Evolutionary conservation across 139 green algal species (phyloP).

Genomic region (Volvox reticuliferus): DNA sequence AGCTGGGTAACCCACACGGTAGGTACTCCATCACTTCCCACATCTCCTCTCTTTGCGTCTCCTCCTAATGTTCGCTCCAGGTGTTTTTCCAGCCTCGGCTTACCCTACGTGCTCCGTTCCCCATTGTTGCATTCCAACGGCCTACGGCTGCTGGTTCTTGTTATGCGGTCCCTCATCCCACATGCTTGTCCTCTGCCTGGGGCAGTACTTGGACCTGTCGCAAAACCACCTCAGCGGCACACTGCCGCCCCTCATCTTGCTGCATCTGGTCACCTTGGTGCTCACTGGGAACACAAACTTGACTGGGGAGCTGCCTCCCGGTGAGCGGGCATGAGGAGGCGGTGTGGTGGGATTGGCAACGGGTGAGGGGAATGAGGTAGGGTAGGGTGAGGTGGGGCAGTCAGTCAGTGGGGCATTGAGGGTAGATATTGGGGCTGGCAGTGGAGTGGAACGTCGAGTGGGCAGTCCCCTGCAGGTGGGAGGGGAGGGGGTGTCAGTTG

Average conservation of each 20-base stretch:
- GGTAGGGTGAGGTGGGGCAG: neutral
- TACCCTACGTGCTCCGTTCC: too few relatives aligned
- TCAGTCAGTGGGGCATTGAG: too few relatives aligned
- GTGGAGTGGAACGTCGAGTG: too few relatives aligned
- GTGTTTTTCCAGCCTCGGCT: neutral
- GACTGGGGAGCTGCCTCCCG: neutral
- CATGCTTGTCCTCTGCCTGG: neutral
- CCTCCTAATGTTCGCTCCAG: neutral
- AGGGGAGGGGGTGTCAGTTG: too few relatives aligned
- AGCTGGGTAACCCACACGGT: too few relatives aligned
- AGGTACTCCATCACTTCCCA: too few relatives aligned
- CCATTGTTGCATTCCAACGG: too few relatives aligned
- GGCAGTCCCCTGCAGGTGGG: too few relatives aligned
- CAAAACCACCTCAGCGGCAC: neutral
- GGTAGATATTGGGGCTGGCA: too few relatives aligned
- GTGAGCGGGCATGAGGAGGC: neutral
- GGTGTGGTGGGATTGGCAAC: neutral
- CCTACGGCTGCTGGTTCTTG: too few relatives aligned
- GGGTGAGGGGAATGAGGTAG: neutral
- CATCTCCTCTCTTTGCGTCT: too few relatives aligned
- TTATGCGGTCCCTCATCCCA: neutral
- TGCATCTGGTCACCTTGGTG: neutral
- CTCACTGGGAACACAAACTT: neutral
- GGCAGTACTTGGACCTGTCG: slow-evolving; percentile 18
- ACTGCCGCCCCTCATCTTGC: neutral